Evolutionary conservation across 1,139 yeast genomes (phyloP).

Genomic region (Chernovozyma aurita): DNA sequence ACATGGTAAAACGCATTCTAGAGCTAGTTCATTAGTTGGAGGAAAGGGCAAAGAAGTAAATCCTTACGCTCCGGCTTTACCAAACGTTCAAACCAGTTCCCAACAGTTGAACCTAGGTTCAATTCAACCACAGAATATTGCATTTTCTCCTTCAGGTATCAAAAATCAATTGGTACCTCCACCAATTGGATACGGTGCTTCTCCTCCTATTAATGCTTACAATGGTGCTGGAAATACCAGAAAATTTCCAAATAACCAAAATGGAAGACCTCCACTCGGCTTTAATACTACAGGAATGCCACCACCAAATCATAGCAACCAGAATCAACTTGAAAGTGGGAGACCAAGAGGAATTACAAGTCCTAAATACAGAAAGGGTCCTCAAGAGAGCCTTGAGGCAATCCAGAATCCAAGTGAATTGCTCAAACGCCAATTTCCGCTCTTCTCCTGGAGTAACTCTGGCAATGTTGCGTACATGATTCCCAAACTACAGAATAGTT

Average conservation of each 20-base stretch:
- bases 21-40: slow-evolving; percentile 41
- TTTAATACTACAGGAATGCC: slow-evolving; percentile 4
- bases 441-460: slow-evolving; percentile 65
- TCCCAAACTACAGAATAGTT: slow-evolving; percentile 15
- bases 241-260: background rate
- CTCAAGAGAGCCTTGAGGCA: slow-evolving; percentile 17
- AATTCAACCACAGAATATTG: background rate
- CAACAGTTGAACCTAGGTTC: background rate
- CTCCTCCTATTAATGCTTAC: background rate
- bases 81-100: slow-evolving; percentile 13
- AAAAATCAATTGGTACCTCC: background rate
- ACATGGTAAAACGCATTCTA: slow-evolving; percentile 34
- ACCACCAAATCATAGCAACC: slow-evolving; percentile 7
- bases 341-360: slow-evolving; percentile 23
- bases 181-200: background rate
- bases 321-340: slow-evolving; percentile 1
- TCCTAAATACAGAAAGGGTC: slow-evolving; percentile 20
- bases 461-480: slow-evolving; percentile 25
- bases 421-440: slow-evolving; percentile 64
- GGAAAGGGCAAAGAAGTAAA: slow-evolving; percentile 40
- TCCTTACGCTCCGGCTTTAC: slow-evolving; percentile 41
- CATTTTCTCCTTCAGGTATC: background rate
- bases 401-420: slow-evolving; percentile 32
- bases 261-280: slow-evolving; percentile 1
- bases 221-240: slow-evolving; percentile 1